Evolutionary conservation across 2,329 filamentous ascomycete species (phyloP).

Genomic region (Xylariaceae sp.): DNA sequence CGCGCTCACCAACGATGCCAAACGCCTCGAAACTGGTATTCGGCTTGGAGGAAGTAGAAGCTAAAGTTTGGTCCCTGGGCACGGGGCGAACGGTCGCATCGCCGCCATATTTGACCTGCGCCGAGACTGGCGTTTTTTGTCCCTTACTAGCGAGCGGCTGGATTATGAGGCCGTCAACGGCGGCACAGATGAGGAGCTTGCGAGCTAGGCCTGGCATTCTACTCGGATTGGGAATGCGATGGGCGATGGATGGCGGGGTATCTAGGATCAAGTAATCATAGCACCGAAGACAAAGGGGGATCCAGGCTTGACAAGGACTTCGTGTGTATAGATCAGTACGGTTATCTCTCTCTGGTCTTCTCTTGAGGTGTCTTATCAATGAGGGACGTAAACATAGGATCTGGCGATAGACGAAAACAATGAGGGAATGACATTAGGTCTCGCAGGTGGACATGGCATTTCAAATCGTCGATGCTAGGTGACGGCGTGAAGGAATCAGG

Average conservation of each 20-base stretch:
- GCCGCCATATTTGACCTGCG: conserved; percentile 67
- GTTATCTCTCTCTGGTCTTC: too few relatives aligned
- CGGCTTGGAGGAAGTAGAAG: conserved; percentile 40
- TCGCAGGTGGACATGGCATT: too few relatives aligned
- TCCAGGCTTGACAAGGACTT: neutral
- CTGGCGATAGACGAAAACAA: too few relatives aligned
- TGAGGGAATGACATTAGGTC: too few relatives aligned
- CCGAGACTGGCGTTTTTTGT: conserved; percentile 45
- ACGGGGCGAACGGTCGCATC: conserved; percentile 46
- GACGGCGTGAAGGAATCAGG: neutral
- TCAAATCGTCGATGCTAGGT: neutral
- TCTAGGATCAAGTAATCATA: conserved; percentile 1
- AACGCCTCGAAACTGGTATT: conserved; percentile 56
- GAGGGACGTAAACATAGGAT: too few relatives aligned
- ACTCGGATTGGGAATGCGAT: conserved; percentile 7
- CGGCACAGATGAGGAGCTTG: conserved; percentile 76
- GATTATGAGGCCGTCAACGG: conserved; percentile 77
- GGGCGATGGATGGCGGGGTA: conserved; percentile 5
- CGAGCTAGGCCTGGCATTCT: conserved; percentile 69
- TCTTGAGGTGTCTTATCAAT: too few relatives aligned
- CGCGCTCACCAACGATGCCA: conserved; percentile 50
- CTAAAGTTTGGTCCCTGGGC: conserved; percentile 39
- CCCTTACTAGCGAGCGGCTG: conserved; percentile 65
- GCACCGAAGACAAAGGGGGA: neutral
- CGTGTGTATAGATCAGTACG: too few relatives aligned